Evolutionary conservation across 805 yeast species (phyloP).

Genomic region (Candida tammaniensis): DNA sequence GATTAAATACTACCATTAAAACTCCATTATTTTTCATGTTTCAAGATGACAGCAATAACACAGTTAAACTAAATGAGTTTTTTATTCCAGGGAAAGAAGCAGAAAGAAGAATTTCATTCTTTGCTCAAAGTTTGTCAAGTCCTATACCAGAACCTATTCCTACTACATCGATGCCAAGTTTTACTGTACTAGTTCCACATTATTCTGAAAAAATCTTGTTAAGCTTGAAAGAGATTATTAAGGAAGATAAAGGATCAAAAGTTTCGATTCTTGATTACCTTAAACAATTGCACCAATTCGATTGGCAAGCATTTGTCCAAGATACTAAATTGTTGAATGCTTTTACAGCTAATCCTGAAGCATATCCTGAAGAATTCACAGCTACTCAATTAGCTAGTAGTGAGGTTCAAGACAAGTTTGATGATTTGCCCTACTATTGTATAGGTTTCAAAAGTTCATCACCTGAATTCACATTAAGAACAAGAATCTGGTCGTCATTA

Average conservation of each 20-base stretch:
- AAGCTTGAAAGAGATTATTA: constrained; percentile 44
- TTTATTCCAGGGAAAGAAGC: constrained; percentile 48
- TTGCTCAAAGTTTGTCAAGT: constrained; percentile 52
- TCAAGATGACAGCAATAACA: constrained; percentile 49
- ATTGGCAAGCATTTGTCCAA: constrained; percentile 78
- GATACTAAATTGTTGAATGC: constrained; percentile 55
- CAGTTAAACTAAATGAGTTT: constrained; percentile 34
- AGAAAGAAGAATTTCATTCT: constrained; percentile 49
- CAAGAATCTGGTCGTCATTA: constrained; percentile 84
- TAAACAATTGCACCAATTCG: constrained; percentile 65
- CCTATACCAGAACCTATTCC: constrained; percentile 49
- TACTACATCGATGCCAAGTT: constrained; percentile 46
- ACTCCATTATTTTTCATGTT: constrained; percentile 47
- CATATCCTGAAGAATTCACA: not conserved
- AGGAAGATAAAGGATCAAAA: constrained; percentile 43
- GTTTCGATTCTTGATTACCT: constrained; percentile 73
- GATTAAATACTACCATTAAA: constrained; percentile 15
- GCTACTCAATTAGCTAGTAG: not conserved
- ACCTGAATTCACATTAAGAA: constrained; percentile 62
- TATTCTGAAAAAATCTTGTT: constrained; percentile 49
- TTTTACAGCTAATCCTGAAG: constrained; percentile 2
- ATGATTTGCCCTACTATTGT: constrained; percentile 68
- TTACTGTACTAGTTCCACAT: constrained; percentile 52
- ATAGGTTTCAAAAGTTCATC: constrained; percentile 70
- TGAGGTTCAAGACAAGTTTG: constrained; percentile 19